Base-by-base conservation (phyloP, 257 asterid species). In the Nicotiana paniculata region DNA sequence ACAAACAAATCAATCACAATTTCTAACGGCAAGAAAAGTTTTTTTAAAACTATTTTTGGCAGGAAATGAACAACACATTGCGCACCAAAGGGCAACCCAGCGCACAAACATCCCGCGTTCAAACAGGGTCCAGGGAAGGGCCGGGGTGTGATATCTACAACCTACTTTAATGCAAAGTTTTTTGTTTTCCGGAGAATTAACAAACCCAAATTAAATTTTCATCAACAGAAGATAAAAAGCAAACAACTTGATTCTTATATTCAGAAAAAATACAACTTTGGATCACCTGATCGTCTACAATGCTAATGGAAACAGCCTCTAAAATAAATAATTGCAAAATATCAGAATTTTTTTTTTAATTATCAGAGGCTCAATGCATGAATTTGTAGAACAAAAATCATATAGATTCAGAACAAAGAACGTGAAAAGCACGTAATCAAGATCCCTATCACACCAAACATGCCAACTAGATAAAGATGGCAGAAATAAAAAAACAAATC, bases 371-470 rank as follows among this genome's bases (percentile, higher is more conserved):
- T 70, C 33, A 64, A 64, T 24, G 61, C 70, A 79, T 35, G 70
- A 15, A 26, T 75, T 51, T 75, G 26, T 51, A 28, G 62, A 70
- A 9, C 17, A 72, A 72, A 35, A 1, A 21, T 12, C 77, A 77
- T 54, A 24, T 17, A 5, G 6, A 77, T 63, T 75, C 72, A 77
- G 4, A 37, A 1, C 26, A 66, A 82, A 26, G n/a, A 66, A 24
- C 30, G 54, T 75, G 75, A 62, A 54, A 77, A 77, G 2, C 81
- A 82, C 81, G 82, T 37, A 78, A 48, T 72, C 10, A 35, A 15
- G 26, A 81, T 68, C 68, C 39, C 21, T 32, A 28, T 70, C 83
- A 48, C 83, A 85, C 85, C 86, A 77, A 85, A 84, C 85, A 39
- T 32, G 76, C 85, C 85, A 83, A 63, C 83, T 24, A 63, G 48